Conservation (phyloP, 306 rosid genomes). For the Malus domestica region ASM211411v1 NC_041800.1:11299501-11300000, state of each 20-base stretch:
- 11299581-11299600: conserved; percentile 41
- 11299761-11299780: conserved; percentile 19
- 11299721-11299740: conserved; percentile 40
- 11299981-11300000: conserved; percentile 27
- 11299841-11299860: conserved; percentile 28
- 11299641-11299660: conserved; percentile 37
- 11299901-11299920: conserved; percentile 42
- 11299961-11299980: conserved; percentile 27
- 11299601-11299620: conserved; percentile 30
- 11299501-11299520: not conserved
- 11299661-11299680: conserved; percentile 27
- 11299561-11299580: conserved; percentile 26
- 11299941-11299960: conserved; percentile 44
- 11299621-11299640: conserved; percentile 37
- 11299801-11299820: conserved; percentile 21
- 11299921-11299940: conserved; percentile 37
- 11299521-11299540: conserved; percentile 42
- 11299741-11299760: conserved; percentile 28
- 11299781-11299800: conserved; percentile 27
- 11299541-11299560: conserved; percentile 22
- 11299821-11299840: conserved; percentile 39
- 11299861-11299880: conserved; percentile 29
- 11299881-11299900: conserved; percentile 35
- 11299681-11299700: conserved; percentile 28
- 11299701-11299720: conserved; percentile 33